A percentile compares a stretch with the other conserved stretches of the same genome.
phyloP scores from a whole-genome alignment of 305 asterid genomes.

The Fraxinus dipetala region DNA sequence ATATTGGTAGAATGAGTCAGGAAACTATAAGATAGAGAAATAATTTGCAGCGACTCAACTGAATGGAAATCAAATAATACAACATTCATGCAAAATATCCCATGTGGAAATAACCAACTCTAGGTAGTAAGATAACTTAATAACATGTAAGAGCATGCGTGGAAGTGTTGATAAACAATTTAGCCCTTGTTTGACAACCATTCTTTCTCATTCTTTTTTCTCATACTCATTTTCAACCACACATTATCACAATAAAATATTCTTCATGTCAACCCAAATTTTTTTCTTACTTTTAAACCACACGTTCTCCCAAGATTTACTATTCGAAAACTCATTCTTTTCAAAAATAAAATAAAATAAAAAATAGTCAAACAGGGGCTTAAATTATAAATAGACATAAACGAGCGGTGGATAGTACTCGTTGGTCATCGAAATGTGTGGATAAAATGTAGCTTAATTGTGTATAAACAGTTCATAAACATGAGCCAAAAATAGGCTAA shows the following conservation, averaged over 20 bases:
- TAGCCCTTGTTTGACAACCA: no score
- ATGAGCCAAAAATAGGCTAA: background rate
- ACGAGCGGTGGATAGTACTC: background rate
- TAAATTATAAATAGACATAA: background rate
- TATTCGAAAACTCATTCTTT: no score
- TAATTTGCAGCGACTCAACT: background rate
- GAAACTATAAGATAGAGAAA: background rate
- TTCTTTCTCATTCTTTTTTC: no score
- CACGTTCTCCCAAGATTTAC: no score
- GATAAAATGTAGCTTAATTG: background rate
- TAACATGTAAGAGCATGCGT: background rate
- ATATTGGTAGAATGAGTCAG: background rate
- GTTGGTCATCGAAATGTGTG: background rate
- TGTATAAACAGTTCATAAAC: background rate
- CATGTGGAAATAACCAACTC: background rate
- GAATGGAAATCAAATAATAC: background rate
- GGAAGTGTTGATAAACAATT: background rate
- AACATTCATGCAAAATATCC: slow-evolving; percentile 16
- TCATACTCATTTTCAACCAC: no score
- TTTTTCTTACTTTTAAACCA: no score
- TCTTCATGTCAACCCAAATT: no score
- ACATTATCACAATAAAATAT: no score
- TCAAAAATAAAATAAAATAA: no score
- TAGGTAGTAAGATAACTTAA: slow-evolving; percentile 1
- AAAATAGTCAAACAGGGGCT: no score